phyloP scores from a whole-genome alignment of 495 filamentous ascomycete species.

The Aspergillus incahuasiensis region DNA sequence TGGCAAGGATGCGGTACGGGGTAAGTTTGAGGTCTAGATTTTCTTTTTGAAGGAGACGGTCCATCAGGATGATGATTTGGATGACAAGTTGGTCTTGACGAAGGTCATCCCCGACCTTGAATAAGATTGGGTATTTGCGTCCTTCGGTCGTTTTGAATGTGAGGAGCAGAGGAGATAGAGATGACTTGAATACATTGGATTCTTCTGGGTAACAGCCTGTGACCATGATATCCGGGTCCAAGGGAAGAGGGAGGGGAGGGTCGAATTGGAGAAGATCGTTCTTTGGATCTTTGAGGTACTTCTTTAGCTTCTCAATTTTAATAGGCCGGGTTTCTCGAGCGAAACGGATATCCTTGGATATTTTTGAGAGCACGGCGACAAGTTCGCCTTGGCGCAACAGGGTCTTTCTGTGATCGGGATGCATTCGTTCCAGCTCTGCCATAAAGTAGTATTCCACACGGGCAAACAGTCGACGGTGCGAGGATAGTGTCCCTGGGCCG shows the following conservation, averaged over 20 bases:
- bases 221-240: constrained; percentile 78
- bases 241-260: constrained; percentile 79
- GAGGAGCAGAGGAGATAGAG: constrained; percentile 83
- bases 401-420: constrained; percentile 63
- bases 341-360: constrained; percentile 84
- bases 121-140: constrained; percentile 81
- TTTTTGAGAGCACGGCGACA: constrained; percentile 77
- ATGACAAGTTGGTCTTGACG: constrained; percentile 97
- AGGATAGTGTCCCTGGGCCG: constrained; percentile 61
- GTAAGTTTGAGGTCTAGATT: constrained; percentile 95
- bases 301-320: constrained; percentile 79
- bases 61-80: constrained; percentile 98
- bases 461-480: constrained; percentile 77
- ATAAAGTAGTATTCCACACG: constrained; percentile 96
- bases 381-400: constrained; percentile 87
- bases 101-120: constrained; percentile 96
- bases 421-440: constrained; percentile 61
- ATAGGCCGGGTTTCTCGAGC: constrained; percentile 68
- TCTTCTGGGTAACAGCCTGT: constrained; percentile 79
- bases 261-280: constrained; percentile 81
- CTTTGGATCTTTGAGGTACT: constrained; percentile 78
- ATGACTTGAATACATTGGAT: constrained; percentile 90
- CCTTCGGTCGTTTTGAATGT: constrained; percentile 78
- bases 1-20: constrained; percentile 94
- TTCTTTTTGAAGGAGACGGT: constrained; percentile 90